Evolutionary conservation across 345 rosid genomes (phyloP).

Genomic region (Aquilaria sinensis): DNA sequence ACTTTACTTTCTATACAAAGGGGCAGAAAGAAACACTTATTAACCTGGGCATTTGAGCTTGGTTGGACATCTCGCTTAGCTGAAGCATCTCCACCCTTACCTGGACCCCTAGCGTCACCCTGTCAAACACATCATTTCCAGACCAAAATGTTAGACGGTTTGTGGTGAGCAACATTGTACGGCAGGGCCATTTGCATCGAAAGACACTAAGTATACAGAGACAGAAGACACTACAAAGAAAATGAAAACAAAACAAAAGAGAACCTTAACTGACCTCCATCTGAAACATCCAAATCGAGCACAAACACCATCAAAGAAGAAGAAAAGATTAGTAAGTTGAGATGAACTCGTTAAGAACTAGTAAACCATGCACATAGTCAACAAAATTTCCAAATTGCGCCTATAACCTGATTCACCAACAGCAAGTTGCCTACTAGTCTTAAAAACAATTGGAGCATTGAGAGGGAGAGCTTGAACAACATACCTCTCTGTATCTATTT

Average conservation of each 20-base stretch:
- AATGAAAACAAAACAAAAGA: slow-evolving; percentile 1
- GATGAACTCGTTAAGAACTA: neutral
- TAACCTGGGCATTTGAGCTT: slow-evolving; percentile 47
- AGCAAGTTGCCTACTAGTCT: too few relatives aligned
- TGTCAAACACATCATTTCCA: slow-evolving; percentile 15
- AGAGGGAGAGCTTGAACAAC: neutral
- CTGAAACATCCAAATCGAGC: slow-evolving; percentile 29
- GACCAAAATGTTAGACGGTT: too few relatives aligned
- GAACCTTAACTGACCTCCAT: slow-evolving; percentile 54
- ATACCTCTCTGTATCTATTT: slow-evolving; percentile 12
- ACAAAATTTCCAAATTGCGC: too few relatives aligned
- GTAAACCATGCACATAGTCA: neutral
- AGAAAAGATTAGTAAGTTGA: too few relatives aligned
- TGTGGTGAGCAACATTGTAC: too few relatives aligned
- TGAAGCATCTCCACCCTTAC: slow-evolving; percentile 61
- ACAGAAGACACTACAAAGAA: neutral
- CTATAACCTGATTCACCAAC: too few relatives aligned
- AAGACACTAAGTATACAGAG: neutral
- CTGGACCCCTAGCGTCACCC: slow-evolving; percentile 76
- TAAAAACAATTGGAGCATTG: too few relatives aligned
- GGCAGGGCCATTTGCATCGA: too few relatives aligned
- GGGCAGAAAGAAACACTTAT: neutral
- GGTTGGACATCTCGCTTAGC: slow-evolving; percentile 39
- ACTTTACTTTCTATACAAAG: neutral
- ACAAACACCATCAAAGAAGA: slow-evolving; percentile 10